These are phyloP conservation scores for Helianthus annuus DNA, from an alignment of 129 eudicot species.

Conservation along the genomic window HanXRQr2.0-SUNRISE NC_035444.2:157944093-157944592, in stretches of 20 bases:
- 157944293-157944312: constrained; percentile 94
- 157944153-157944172: constrained; percentile 99
- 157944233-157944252: background rate
- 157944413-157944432: constrained; percentile 56
- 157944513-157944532: no score
- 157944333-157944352: constrained; percentile 99
- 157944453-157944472: no score
- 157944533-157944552: no score
- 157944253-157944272: background rate
- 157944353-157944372: constrained; percentile 98
- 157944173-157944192: constrained; percentile 98
- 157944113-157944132: constrained; percentile 99
- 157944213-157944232: background rate
- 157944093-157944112: constrained; percentile 99
- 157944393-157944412: constrained; percentile 95
- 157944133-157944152: constrained; percentile 98
- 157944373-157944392: constrained; percentile 98
- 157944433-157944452: background rate
- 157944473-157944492: no score
- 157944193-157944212: constrained; percentile 38
- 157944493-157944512: no score
- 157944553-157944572: no score
- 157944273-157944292: background rate
- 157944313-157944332: constrained; percentile 87
- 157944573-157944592: no score